Conservation (phyloP, 306 rosid genomes). For the Prunus mira region DNA sequence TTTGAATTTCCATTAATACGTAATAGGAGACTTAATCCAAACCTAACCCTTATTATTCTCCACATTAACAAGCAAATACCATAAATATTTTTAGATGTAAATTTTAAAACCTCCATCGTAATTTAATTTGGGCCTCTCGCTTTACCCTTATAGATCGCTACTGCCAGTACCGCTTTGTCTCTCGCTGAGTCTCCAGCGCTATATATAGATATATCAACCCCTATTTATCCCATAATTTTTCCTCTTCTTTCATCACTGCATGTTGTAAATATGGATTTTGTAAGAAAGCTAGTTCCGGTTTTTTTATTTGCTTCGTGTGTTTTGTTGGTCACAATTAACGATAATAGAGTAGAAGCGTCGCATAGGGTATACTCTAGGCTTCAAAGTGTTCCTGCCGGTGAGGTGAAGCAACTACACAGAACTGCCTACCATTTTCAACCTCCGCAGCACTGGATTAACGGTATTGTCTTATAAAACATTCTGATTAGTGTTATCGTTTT, state of each 20-base stretch:
- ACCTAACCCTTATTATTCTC: not conserved
- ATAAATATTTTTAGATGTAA: not conserved
- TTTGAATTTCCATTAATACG: not conserved
- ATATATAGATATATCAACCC: not conserved
- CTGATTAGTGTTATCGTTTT: not conserved
- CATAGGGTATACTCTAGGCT: slow-evolving; percentile 36
- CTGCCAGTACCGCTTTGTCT: not conserved
- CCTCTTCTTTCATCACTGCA: not conserved
- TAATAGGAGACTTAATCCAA: not conserved
- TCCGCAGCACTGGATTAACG: slow-evolving; percentile 72
- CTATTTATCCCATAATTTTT: not conserved
- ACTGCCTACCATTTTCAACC: slow-evolving; percentile 85
- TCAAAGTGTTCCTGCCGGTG: slow-evolving; percentile 29
- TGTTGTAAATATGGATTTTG: not conserved
- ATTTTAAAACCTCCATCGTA: too few species aligned
- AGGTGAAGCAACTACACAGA: slow-evolving; percentile 35
- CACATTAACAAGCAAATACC: not conserved
- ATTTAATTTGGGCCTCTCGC: not conserved
- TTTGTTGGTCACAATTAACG: slow-evolving; percentile 19
- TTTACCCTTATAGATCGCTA: not conserved
- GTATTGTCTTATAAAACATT: slow-evolving; percentile 28
- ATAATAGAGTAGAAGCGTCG: slow-evolving; percentile 45
- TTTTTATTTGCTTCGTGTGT: slow-evolving; percentile 5
- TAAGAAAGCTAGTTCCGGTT: slow-evolving; percentile 6
- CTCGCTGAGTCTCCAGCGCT: not conserved